Evolutionary conservation across 2,329 filamentous ascomycete genomes (phyloP).

Genomic region (Diaporthe eres): DNA sequence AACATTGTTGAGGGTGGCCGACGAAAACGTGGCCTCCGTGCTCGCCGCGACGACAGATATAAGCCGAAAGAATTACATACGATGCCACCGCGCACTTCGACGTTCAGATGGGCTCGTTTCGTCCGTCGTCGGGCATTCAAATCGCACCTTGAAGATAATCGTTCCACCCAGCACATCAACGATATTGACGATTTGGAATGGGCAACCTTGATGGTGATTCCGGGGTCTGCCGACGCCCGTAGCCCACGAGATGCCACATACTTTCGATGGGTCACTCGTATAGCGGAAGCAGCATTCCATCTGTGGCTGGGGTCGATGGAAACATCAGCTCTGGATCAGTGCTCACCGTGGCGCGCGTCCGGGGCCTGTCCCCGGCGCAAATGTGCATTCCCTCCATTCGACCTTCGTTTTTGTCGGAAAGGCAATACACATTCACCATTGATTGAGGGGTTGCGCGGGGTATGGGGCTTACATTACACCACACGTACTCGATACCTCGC

Average conservation of each 20-base stretch:
- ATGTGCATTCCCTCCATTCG: neutral
- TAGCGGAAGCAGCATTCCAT: neutral
- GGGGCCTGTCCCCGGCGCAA: neutral
- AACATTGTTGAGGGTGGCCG: too few relatives aligned
- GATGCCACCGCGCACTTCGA: too few relatives aligned
- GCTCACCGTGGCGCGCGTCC: neutral
- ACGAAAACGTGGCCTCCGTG: too few relatives aligned
- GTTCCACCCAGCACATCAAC: neutral
- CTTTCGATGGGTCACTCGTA: neutral
- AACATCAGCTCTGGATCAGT: neutral
- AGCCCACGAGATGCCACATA: neutral
- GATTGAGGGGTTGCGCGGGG: too few relatives aligned
- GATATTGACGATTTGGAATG: neutral
- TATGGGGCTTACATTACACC: too few relatives aligned
- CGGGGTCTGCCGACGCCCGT: too few relatives aligned
- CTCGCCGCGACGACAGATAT: neutral
- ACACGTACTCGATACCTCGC: too few relatives aligned
- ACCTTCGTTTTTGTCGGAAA: neutral
- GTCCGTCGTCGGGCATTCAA: too few relatives aligned
- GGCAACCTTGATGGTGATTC: neutral
- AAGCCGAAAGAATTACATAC: too few relatives aligned
- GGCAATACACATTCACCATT: too few relatives aligned
- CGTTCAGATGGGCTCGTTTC: too few relatives aligned
- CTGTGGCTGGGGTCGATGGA: neutral
- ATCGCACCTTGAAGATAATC: too few relatives aligned